A percentile compares a stretch with the other conserved stretches of the same genome.
Evolutionary conservation across 202 grass and related monocot genomes (phyloP).

Genomic region (Carex sylvatica): DNA sequence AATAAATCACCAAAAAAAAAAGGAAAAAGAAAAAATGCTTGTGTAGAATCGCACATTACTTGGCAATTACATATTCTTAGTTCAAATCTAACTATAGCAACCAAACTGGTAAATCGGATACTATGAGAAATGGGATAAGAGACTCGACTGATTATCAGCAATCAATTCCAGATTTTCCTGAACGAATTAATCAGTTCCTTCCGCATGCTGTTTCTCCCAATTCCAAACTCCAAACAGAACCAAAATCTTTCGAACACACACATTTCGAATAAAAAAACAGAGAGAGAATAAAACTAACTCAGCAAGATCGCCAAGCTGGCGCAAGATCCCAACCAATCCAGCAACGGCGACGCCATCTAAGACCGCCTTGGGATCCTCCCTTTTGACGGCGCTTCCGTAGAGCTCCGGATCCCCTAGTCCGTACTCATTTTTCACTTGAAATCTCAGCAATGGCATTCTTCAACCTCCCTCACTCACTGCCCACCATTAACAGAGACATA

Average conservation of each 20-base stretch:
- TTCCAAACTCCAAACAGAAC: conserved; percentile 1
- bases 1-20: background rate
- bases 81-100: conserved; percentile 14
- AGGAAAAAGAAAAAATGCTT: background rate
- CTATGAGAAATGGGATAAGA: background rate
- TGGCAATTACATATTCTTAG: background rate
- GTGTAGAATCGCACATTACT: background rate
- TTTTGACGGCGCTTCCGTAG: conserved; percentile 39
- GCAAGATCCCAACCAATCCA: conserved; percentile 92
- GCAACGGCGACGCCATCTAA: conserved; percentile 92
- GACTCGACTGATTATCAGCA: background rate
- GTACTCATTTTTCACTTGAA: conserved; percentile 90
- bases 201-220: background rate
- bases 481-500: conserved; percentile 28
- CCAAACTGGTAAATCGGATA: conserved; percentile 6
- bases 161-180: background rate
- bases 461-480: background rate
- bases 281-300: conserved; percentile 47
- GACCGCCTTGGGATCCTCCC: conserved; percentile 70
- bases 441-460: conserved; percentile 85
- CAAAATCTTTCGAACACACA: background rate
- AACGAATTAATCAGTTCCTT: background rate
- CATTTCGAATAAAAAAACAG: conserved; percentile 1
- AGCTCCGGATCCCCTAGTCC: conserved; percentile 71
- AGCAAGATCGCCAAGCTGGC: conserved; percentile 95